Percentiles rank a stretch among this genome's conserved stretches.
These are phyloP conservation scores for Coelastrella sp. DNA, from an alignment of 139 green algal species.

Conservation along the genomic window DNA sequence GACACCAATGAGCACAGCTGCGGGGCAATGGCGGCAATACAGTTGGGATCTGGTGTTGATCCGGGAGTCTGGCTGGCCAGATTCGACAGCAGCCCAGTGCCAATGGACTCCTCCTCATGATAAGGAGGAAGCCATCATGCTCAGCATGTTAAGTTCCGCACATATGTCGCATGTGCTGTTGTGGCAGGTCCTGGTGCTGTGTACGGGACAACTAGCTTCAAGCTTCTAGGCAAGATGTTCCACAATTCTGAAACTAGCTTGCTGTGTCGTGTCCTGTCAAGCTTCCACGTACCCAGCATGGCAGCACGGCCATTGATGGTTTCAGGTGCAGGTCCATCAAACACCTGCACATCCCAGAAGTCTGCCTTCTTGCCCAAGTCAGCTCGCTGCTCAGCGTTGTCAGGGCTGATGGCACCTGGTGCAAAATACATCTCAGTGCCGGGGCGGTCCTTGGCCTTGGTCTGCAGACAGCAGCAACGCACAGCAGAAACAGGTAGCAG, in stretches of 20 bases:
- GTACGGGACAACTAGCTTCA: no score
- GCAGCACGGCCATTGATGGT: slow-evolving; percentile 24
- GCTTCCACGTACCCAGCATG: slow-evolving; percentile 1
- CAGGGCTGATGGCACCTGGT: neutral
- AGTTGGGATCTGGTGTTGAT: neutral
- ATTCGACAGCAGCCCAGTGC: neutral
- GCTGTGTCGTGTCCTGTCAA: neutral
- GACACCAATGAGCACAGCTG: slow-evolving; percentile 30
- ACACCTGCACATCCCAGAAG: slow-evolving; percentile 32
- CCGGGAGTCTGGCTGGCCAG: neutral
- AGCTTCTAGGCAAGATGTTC: no score
- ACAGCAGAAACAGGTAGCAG: neutral
- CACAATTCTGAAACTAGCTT: no score
- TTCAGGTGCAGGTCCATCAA: slow-evolving; percentile 30
- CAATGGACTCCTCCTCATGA: no score
- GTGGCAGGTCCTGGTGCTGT: neutral
- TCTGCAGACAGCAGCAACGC: neutral
- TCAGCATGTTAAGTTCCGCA: neutral
- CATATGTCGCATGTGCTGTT: neutral
- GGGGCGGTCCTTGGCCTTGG: neutral
- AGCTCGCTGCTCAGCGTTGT: slow-evolving; percentile 4
- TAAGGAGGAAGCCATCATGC: neutral
- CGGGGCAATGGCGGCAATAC: neutral
- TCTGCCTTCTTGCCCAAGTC: slow-evolving; percentile 18
- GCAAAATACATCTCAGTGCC: slow-evolving; percentile 14